Percentiles rank a stretch among this genome's conserved stretches.
Conservation (phyloP, 1,139 yeast species). For the Saccharomyces pastorianus region DNA sequence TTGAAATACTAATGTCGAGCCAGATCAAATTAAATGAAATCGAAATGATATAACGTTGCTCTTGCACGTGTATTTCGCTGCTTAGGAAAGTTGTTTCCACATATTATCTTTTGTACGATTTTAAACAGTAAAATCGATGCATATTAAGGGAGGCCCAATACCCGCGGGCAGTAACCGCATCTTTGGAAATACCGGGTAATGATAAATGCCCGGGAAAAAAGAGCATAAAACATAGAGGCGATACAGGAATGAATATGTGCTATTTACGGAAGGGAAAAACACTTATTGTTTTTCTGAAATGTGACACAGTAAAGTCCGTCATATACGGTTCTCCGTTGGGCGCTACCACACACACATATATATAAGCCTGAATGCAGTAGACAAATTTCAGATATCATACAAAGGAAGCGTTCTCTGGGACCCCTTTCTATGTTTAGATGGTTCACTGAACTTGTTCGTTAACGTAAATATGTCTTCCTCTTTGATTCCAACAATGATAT, state of each 20-base stretch:
- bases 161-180: neutral
- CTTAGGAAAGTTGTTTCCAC: neutral
- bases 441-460: neutral
- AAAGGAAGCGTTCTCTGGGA: neutral
- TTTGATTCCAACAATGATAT: too few species aligned
- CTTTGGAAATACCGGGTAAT: neutral
- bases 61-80: neutral
- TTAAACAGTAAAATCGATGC: neutral
- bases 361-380: too few species aligned
- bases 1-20: neutral
- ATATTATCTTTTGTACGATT: neutral
- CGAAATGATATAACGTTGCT: neutral
- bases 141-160: neutral
- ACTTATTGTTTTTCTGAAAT: neutral
- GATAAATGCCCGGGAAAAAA: neutral
- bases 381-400: neutral
- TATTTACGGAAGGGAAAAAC: neutral
- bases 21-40: neutral
- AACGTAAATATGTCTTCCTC: too few species aligned
- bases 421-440: neutral
- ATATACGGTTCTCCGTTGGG: neutral
- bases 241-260: neutral
- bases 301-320: neutral
- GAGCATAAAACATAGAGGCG: too few species aligned
- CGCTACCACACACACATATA: neutral